Percentiles rank a stretch among this genome's conserved stretches.
Conservation (phyloP, 2,329 filamentous ascomycete genomes). For the Didymella pomorum region DNA sequence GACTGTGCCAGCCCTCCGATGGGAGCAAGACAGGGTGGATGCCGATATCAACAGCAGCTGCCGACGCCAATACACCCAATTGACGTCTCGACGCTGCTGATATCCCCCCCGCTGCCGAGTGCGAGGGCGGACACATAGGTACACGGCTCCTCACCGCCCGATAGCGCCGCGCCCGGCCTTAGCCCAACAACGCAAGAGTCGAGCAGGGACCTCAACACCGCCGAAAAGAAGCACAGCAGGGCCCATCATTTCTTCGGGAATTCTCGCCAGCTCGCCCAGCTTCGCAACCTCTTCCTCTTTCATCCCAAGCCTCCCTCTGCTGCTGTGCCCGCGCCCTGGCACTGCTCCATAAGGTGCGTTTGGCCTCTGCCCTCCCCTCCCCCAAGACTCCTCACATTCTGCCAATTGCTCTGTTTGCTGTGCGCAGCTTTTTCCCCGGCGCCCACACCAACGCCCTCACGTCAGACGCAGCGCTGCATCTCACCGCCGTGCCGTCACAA, state of each 20-base stretch:
- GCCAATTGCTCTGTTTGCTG: conserved; percentile 26
- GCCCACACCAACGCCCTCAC: conserved; percentile 31
- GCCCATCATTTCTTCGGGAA: conserved; percentile 42
- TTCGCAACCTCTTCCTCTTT: conserved; percentile 39
- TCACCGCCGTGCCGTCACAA: conserved; percentile 4
- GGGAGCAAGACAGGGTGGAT: neutral
- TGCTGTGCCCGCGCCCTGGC: conserved; percentile 26
- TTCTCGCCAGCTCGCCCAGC: conserved; percentile 26
- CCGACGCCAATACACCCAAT: neutral
- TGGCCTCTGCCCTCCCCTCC: conserved; percentile 14
- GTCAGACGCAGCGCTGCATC: conserved; percentile 30
- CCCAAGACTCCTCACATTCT: conserved; percentile 18
- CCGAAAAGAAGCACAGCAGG: conserved; percentile 23
- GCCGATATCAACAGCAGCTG: conserved; percentile 17
- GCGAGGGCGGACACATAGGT: conserved; percentile 8
- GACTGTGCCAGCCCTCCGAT: neutral
- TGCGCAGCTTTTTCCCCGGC: conserved; percentile 31
- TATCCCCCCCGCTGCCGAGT: conserved; percentile 11
- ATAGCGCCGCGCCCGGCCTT: conserved; percentile 19
- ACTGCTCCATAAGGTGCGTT: conserved; percentile 41
- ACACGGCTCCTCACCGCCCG: conserved; percentile 23
- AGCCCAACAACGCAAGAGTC: conserved; percentile 26
- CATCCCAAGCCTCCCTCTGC: conserved; percentile 35
- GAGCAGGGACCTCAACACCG: conserved; percentile 47
- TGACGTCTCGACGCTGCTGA: neutral